Base-by-base conservation (phyloP, 306 rosid species). In the Fragaria nilgerrensis region DNA sequence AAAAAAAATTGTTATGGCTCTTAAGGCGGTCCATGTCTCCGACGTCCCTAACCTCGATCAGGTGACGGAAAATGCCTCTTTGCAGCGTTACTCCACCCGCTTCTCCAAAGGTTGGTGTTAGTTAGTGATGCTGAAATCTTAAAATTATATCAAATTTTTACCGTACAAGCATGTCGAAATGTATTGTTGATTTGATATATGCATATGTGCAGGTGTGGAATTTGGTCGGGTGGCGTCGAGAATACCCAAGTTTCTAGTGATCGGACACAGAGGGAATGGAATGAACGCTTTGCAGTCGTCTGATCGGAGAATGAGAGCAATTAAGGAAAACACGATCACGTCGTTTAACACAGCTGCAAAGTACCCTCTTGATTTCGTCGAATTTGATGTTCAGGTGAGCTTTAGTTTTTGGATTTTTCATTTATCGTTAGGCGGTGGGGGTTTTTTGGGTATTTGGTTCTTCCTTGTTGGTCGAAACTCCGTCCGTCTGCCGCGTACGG, bases 321-420 rank as follows among this genome's bases (percentile, higher is more conserved):
- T 87, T 2, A 87, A 87, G 67, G 91, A 87, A 80, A 87, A 87
- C 71, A 81, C 91, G 34, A 87, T 87, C 75, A 15, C 36, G 29
- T 87, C 91, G 64, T 87, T 87, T 73, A 83, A 87, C 80, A 52
- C 87, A 1, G 89, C 91, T 68, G 77, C 88, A 36, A 72, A 72
- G 25, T 85, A 73, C 74, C 89, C 91, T 25, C 5, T 85, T 29
- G 89, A 87, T 78, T 85, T 83, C 55, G 72, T 87, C 77, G 91
- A 87, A 75, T 87, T 87, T 58, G 91, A 87, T 44, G 91, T 85
- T 50, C 91, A 87, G 91, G 91, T 87, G 64, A 61, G 79, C 49
- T 43, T 49, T 0, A 1, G 3, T 45, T 8, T 68, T 13, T 47
- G 10, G 6, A 0, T 43, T 23, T 52, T 16, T 66, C 16, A 0